Conservation (phyloP, 1,139 yeast species). For the Pichiaceae sp. region DNA sequence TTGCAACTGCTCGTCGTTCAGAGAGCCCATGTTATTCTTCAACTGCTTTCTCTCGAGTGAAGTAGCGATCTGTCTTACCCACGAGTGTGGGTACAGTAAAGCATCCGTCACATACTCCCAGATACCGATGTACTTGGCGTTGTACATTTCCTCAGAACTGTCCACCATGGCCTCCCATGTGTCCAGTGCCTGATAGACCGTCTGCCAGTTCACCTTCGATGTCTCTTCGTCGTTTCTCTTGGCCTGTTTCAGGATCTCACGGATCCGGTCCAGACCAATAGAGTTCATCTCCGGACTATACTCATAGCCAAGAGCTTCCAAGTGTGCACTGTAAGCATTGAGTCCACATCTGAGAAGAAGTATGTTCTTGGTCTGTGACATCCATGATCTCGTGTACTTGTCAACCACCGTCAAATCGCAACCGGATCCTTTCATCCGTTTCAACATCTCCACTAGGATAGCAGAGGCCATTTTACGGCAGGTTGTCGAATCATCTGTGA, state of each 20-base stretch:
- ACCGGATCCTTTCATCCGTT: conserved; percentile 30
- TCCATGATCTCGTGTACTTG: conserved; percentile 61
- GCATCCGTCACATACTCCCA: conserved; percentile 51
- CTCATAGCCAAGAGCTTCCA: conserved; percentile 42
- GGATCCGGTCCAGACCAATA: conserved; percentile 20
- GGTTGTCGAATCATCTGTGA: conserved; percentile 69
- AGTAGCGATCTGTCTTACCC: conserved; percentile 76
- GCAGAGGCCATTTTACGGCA: conserved; percentile 82
- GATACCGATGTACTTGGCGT: conserved; percentile 24
- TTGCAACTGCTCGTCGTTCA: conserved; percentile 41
- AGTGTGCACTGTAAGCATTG: conserved; percentile 58
- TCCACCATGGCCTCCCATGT: conserved; percentile 38
- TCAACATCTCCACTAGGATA: conserved; percentile 49
- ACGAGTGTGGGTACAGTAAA: conserved; percentile 79
- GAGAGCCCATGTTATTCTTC: conserved; percentile 19
- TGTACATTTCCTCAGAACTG: conserved; percentile 22
- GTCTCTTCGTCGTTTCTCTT: conserved; percentile 24
- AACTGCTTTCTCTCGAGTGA: conserved; percentile 44
- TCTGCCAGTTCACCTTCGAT: conserved; percentile 54
- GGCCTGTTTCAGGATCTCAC: conserved; percentile 24
- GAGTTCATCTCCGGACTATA: conserved; percentile 27
- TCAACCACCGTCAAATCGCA: conserved; percentile 39
- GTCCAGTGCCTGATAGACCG: conserved; percentile 58
- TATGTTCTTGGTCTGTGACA: conserved; percentile 44
- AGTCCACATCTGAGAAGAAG: conserved; percentile 70